phyloP scores from a whole-genome alignment of 1,284 basidiomycete genomes.

The Moesziomyces antarcticus region DNA sequence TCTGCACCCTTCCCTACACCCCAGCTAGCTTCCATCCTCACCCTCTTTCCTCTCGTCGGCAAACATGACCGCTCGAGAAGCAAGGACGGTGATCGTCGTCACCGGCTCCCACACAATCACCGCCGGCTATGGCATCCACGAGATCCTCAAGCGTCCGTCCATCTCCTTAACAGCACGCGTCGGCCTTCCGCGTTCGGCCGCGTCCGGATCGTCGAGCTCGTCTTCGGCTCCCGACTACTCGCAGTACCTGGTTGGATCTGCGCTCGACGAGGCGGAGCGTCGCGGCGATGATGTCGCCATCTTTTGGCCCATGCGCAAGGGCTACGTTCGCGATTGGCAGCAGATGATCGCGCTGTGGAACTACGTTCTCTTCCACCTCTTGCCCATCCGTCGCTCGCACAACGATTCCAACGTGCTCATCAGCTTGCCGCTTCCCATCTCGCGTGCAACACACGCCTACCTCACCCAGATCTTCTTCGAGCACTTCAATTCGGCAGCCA shows the following conservation, averaged over 20 bases:
- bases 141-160: constrained; percentile 79
- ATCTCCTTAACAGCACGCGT: constrained; percentile 70
- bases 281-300: constrained; percentile 78
- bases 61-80: constrained; percentile 74
- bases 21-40: background rate
- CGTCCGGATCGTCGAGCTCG: constrained; percentile 20
- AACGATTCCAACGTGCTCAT: constrained; percentile 88
- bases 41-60: background rate
- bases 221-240: constrained; percentile 31
- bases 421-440: constrained; percentile 77
- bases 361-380: constrained; percentile 80
- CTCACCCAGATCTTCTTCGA: constrained; percentile 92
- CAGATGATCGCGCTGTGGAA: constrained; percentile 92
- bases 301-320: constrained; percentile 85
- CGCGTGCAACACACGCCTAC: constrained; percentile 79
- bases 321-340: constrained; percentile 82
- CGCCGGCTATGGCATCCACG: constrained; percentile 82
- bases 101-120: constrained; percentile 79
- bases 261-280: constrained; percentile 81
- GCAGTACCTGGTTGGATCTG: constrained; percentile 83
- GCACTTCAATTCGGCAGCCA: constrained; percentile 89
- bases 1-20: background rate
- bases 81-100: constrained; percentile 82
- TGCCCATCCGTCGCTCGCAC: constrained; percentile 81
- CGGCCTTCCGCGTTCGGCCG: constrained; percentile 32